Percentiles rank a stretch among this genome's conserved stretches.
Evolutionary conservation across 768 basidiomycete species (phyloP).

Genomic region (Termitomyces titanicus): DNA sequence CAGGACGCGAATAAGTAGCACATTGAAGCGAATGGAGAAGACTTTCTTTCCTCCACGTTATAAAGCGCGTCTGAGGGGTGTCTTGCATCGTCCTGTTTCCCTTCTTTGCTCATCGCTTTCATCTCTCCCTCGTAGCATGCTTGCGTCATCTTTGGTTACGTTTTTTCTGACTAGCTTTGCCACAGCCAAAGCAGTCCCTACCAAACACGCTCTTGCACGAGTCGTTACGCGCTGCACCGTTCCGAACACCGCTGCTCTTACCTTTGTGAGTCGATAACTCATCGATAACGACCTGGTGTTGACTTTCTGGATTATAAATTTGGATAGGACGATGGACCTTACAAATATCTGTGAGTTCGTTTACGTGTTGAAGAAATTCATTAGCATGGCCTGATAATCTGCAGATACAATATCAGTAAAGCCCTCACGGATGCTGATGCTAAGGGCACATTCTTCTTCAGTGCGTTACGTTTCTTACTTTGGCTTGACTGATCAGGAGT

Average conservation of each 20-base stretch:
- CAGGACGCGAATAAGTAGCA: not conserved
- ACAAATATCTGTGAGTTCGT: constrained; percentile 10
- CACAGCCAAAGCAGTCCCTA: constrained; percentile 6
- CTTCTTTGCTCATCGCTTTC: not conserved
- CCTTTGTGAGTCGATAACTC: constrained; percentile 23
- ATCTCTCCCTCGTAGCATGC: not conserved
- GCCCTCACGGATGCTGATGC: constrained; percentile 28
- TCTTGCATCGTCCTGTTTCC: not conserved
- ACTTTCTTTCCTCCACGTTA: not conserved
- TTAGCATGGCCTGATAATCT: not conserved
- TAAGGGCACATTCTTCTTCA: constrained; percentile 35
- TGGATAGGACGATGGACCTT: constrained; percentile 19
- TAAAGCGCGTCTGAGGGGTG: not conserved
- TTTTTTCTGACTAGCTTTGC: not conserved
- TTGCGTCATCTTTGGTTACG: not conserved
- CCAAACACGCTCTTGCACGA: constrained; percentile 13
- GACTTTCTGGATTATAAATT: not conserved
- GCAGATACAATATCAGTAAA: constrained; percentile 21
- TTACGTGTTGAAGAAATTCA: not conserved
- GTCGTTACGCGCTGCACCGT: constrained; percentile 30
- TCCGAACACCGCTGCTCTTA: constrained; percentile 30
- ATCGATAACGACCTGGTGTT: not conserved
- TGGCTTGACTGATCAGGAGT: not conserved
- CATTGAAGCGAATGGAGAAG: not conserved
- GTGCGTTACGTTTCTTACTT: not conserved